Base-by-base conservation (phyloP, 1,139 yeast species). In the Suhomyces wounanorum region DNA sequence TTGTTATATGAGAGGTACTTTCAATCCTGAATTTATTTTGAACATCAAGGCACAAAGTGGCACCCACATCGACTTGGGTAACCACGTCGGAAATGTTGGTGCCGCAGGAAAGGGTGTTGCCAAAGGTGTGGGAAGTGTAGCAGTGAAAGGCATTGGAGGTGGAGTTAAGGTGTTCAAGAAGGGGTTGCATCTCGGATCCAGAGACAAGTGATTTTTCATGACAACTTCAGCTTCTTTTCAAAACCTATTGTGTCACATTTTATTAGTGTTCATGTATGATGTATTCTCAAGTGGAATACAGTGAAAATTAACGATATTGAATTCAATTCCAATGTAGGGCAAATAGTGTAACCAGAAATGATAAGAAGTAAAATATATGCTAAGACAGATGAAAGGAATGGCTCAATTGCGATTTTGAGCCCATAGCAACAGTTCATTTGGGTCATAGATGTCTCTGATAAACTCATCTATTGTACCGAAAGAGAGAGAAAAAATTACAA, bases 11-110 rank as follows among this genome's bases (percentile, higher is more conserved):
- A 78, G 77, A 49, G 72, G 87, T 52, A 68, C 79, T 6, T 91
- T 90, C 72, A 76, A 78, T 58, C 96, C 97, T 2, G 82, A 79
- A 44, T 89, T 87, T 62, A 79, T 89, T 16, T 69, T 83, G 45
- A 69, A 78, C 43, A 73, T 81, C 46, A 70, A 66, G 54, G 70
- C 79, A 8, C 64, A 58, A 36, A 65, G 73, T n/a, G 58, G 70
- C 21, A 72, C 75, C 41, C 65, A 69, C 40, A 71, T 76, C n/a
- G 78, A 78, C n/a, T 65, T 74, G 44, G 72, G 70, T 18, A 25
- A 35, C 33, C 55, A 61, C 8, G 76, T 75, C 25, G 68, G 68
- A 21, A 64, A 56, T 16, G 69, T 71, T 6, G 60, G 70, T 6
- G 76, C 74, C 17, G 76, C 73, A 30, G 83, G 82, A 45, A 70